phyloP scores from a whole-genome alignment of 805 yeast genomes.

The Spathaspora arborariae region DNA sequence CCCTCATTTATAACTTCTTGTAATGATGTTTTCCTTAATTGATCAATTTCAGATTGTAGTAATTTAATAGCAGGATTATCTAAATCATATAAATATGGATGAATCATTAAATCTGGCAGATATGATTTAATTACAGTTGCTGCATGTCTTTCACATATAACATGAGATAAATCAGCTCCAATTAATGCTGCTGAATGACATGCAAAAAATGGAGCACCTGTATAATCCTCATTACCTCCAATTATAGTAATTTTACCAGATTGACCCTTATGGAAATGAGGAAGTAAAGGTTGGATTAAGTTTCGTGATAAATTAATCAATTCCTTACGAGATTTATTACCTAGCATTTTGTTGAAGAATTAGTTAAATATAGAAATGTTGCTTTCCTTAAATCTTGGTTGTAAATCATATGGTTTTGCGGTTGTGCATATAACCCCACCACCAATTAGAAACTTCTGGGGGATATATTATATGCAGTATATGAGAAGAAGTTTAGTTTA shows the following conservation, averaged over 20 bases:
- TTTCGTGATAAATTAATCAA: constrained; percentile 46
- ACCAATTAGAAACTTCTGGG: not conserved
- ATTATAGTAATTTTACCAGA: constrained; percentile 81
- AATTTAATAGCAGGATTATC: constrained; percentile 25
- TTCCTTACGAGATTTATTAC: constrained; percentile 35
- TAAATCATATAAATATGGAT: constrained; percentile 72
- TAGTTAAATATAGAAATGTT: not conserved
- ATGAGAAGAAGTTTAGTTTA: too few relatives aligned
- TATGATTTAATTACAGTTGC: constrained; percentile 80
- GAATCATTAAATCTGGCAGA: constrained; percentile 94
- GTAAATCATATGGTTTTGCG: not conserved
- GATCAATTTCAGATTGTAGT: constrained; percentile 13
- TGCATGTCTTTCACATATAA: constrained; percentile 80
- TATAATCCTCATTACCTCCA: constrained; percentile 94
- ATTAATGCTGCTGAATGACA: constrained; percentile 78
- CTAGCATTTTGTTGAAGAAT: constrained; percentile 14
- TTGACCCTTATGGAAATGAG: constrained; percentile 84
- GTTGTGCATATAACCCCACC: not conserved
- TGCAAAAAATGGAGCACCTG: constrained; percentile 94
- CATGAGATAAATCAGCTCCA: constrained; percentile 88
- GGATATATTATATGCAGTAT: not conserved
- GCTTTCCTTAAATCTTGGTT: too few relatives aligned
- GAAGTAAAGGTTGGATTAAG: constrained; percentile 72
- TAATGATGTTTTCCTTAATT: constrained; percentile 12
- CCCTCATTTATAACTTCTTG: constrained; percentile 20